These are phyloP conservation scores for Ophiostoma piceae DNA, from an alignment of 2,329 filamentous ascomycete species.

Conservation along the genomic window DNA sequence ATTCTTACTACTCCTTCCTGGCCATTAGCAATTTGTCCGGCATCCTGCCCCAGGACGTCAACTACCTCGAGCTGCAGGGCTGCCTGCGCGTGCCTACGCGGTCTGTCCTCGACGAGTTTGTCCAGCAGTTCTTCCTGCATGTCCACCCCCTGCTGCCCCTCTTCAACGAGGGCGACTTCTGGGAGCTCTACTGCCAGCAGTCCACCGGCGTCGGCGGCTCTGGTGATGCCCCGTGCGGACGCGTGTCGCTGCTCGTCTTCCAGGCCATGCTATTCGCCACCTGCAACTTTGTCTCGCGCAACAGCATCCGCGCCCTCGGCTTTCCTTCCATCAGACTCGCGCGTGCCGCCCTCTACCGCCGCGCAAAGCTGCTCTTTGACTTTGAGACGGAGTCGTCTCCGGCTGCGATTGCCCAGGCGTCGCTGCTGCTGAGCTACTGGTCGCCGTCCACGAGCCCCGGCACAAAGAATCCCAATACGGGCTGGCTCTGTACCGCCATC, in stretches of 20 bases:
- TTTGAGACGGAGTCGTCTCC: constrained; percentile 42
- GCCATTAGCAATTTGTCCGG: constrained; percentile 37
- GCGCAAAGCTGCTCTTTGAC: constrained; percentile 37
- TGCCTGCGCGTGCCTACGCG: constrained; percentile 43
- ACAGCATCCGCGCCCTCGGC: constrained; percentile 25
- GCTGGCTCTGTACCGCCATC: constrained; percentile 27
- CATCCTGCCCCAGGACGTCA: constrained; percentile 43
- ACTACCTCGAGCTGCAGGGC: constrained; percentile 43
- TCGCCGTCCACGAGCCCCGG: constrained; percentile 25
- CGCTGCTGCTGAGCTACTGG: constrained; percentile 43
- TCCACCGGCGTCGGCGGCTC: constrained; percentile 23
- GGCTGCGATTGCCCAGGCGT: constrained; percentile 39
- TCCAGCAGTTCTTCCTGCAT: constrained; percentile 45
- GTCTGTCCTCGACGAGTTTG: constrained; percentile 42
- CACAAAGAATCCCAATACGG: constrained; percentile 26
- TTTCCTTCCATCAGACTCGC: constrained; percentile 24
- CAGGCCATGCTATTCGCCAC: constrained; percentile 41
- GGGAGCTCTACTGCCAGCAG: constrained; percentile 39
- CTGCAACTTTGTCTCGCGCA: constrained; percentile 25
- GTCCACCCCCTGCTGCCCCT: constrained; percentile 44
- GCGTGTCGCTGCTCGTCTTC: constrained; percentile 41
- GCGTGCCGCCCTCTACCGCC: constrained; percentile 25
- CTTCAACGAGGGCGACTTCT: constrained; percentile 45
- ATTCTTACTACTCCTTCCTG: constrained; percentile 43
- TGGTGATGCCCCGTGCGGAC: constrained; percentile 30